Evolutionary conservation across 352 stramenopile species (phyloP).

Genomic region (Phytophthora multivora): DNA sequence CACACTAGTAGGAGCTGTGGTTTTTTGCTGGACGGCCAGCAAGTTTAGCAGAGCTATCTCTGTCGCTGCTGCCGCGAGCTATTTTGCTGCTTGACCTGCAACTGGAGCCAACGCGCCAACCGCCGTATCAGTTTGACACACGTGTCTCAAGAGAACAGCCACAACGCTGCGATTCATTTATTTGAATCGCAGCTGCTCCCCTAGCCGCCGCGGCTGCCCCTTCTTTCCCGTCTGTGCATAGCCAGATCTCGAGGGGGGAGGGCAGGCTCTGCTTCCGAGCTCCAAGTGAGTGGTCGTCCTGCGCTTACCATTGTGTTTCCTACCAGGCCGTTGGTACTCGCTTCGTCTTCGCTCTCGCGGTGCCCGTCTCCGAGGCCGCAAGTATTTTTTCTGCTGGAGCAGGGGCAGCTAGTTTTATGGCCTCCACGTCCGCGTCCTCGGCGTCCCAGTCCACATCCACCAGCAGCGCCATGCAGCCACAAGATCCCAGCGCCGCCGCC

Average conservation of each 20-base stretch:
- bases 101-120: background rate
- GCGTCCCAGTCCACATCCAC: slow-evolving; percentile 21
- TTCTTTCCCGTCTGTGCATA: slow-evolving; percentile 37
- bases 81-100: background rate
- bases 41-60: background rate
- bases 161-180: slow-evolving; percentile 5
- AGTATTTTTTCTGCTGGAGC: slow-evolving; percentile 42
- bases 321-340: slow-evolving; percentile 42
- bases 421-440: slow-evolving; percentile 49
- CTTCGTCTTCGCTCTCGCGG: slow-evolving; percentile 22
- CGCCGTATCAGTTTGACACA: slow-evolving; percentile 18
- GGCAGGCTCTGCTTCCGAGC: background rate
- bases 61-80: background rate
- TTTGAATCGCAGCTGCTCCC: slow-evolving; percentile 29
- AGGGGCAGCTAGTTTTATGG: slow-evolving; percentile 66
- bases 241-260: slow-evolving; percentile 16
- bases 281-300: slow-evolving; percentile 41
- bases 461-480: slow-evolving; percentile 37
- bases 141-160: slow-evolving; percentile 41
- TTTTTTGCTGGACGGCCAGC: too few relatives aligned
- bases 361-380: slow-evolving; percentile 31
- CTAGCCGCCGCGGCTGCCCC: slow-evolving; percentile 30
- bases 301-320: slow-evolving; percentile 46
- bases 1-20: background rate
- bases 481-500: slow-evolving; percentile 25